A percentile compares a stretch with the other conserved stretches of the same genome.
phyloP scores from a whole-genome alignment of 1,284 basidiomycete species.

The Chalciporus sp. region DNA sequence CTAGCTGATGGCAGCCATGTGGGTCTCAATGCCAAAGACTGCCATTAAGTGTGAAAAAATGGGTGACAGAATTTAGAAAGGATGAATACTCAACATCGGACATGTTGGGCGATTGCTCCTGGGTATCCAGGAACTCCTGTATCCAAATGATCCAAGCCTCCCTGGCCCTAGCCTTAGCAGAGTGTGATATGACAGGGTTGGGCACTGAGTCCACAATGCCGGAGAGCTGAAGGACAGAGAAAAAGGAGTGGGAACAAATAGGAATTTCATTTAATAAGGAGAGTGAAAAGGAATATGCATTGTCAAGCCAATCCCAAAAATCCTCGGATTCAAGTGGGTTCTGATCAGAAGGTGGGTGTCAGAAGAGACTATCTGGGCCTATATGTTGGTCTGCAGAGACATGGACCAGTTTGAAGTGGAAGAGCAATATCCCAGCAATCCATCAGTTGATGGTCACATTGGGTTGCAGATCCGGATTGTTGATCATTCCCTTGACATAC shows the following conservation, averaged over 20 bases:
- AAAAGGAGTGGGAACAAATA: not conserved
- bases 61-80: not conserved
- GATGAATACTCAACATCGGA: not conserved
- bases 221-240: not conserved
- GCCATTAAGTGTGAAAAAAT: not conserved
- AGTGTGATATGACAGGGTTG: not conserved
- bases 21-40: not conserved
- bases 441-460: slow-evolving; percentile 42
- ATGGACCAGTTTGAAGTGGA: slow-evolving; percentile 33
- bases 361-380: slow-evolving; percentile 41
- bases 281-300: slow-evolving; percentile 7
- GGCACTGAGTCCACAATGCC: too few relatives aligned
- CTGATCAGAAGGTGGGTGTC: slow-evolving; percentile 10
- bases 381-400: slow-evolving; percentile 30
- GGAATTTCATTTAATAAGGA: not conserved
- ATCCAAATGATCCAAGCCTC: not conserved
- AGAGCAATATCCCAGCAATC: slow-evolving; percentile 41
- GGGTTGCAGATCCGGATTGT: slow-evolving; percentile 19
- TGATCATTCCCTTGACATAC: slow-evolving; percentile 16
- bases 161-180: not conserved
- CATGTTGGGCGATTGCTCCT: not conserved
- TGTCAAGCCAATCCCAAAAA: not conserved
- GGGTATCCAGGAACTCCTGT: not conserved
- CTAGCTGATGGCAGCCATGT: not conserved
- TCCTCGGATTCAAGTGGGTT: slow-evolving; percentile 25